Evolutionary conservation across 768 basidiomycete genomes (phyloP).

Genomic region (Kwoniella bestiolae): DNA sequence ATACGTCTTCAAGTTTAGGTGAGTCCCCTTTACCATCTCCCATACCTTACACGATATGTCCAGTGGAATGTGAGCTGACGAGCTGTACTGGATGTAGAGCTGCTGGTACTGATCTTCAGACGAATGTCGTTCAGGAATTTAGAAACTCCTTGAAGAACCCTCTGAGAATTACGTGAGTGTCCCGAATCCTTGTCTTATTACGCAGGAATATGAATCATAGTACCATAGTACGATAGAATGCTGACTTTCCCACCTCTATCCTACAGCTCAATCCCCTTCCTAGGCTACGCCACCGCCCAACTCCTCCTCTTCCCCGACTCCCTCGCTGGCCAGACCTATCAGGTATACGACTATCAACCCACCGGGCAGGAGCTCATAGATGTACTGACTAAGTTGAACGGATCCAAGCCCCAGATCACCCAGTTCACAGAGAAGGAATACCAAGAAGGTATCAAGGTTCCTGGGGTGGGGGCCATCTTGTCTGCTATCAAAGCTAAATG

Average conservation of each 20-base stretch:
- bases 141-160: constrained; percentile 10
- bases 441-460: background rate
- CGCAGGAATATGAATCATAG: too few species aligned
- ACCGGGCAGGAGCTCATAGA: constrained; percentile 16
- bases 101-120: constrained; percentile 9
- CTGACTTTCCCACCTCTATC: background rate
- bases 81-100: background rate
- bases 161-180: constrained; percentile 19
- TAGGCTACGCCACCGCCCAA: constrained; percentile 6
- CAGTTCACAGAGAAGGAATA: constrained; percentile 14
- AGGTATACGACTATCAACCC: constrained; percentile 6
- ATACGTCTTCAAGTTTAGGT: constrained; percentile 4
- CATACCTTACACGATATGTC: too few species aligned
- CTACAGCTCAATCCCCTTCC: constrained; percentile 10
- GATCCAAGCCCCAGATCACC: constrained; percentile 3
- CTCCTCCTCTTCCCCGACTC: background rate
- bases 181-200: too few species aligned
- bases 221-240: background rate
- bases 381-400: constrained; percentile 14
- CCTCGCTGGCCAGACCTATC: background rate
- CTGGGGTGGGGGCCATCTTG: background rate
- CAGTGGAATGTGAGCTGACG: background rate
- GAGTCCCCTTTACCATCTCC: background rate
- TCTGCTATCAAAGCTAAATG: constrained; percentile 16
- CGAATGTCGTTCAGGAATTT: constrained; percentile 6